Base-by-base conservation (phyloP, 2,329 filamentous ascomycete species). In the Sarocladium strictum region DNA sequence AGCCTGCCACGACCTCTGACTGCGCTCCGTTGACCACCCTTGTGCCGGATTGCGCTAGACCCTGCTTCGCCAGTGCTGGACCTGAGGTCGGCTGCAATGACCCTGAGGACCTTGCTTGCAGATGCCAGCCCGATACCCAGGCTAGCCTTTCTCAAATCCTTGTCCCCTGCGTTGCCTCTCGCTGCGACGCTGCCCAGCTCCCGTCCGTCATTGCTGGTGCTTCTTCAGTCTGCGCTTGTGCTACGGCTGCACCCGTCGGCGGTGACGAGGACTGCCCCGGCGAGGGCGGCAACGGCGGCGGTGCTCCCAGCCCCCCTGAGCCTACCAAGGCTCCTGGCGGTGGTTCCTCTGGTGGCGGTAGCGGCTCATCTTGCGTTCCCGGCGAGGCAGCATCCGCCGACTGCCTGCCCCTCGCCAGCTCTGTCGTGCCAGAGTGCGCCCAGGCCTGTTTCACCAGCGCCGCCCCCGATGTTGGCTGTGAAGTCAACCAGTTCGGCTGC, bases 51-150 rank as follows among this genome's bases (percentile, higher is more conserved):
- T 67, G 65, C 21, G 64, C 64, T 17, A 60, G 65, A 21, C 40
- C 58, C 14, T 67, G 65, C 57, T 67, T 67, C 58, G 43, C 57
- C 3, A 58, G 58, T n/a, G 61, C 60, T 19, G 64, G 63, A n/a
- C 61, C 62, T 0, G 54, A 55, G 1, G 59, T 68, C 14, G 64
- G 61, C 32, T 68, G 65, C 53, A 59, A 55, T 21, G 60, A 55
- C 23, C 56, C 59, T 19, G 33, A 54, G 23, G 65, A 67, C 56
- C 67, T 62, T 37, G 58, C 58, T 9, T 67, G 65, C 21, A 64
- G 66, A 24, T 67, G 65, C 53, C 53, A 61, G 15, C 53, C 59
- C 12, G 60, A 60, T 2, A 53, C 57, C 26, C 55, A 60, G 33
- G 60, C 58, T 12, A 56, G 55, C 19, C 45, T 65, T 3, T 60